These are phyloP conservation scores for Beauveria asiatica DNA, from an alignment of 2,329 filamentous ascomycete species.

Conservation along the genomic window DNA sequence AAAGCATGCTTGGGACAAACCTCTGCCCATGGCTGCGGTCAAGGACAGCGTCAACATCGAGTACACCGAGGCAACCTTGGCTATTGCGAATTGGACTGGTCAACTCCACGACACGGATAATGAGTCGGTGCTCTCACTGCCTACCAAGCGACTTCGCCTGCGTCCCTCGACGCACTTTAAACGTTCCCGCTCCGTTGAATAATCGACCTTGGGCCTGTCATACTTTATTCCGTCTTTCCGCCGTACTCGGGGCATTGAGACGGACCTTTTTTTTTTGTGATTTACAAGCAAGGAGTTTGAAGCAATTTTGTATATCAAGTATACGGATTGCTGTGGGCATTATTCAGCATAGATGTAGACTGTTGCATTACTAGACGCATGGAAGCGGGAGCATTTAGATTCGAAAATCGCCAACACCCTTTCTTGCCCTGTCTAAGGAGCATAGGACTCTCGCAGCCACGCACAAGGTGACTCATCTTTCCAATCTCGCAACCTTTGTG, in stretches of 20 bases:
- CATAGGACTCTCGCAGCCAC: too few relatives aligned
- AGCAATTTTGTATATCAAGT: not conserved
- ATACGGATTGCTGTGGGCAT: not conserved
- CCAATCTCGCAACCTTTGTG: too few relatives aligned
- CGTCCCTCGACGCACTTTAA: slow-evolving; percentile 15
- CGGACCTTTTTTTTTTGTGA: not conserved
- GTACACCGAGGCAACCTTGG: slow-evolving; percentile 34
- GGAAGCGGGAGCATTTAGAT: not conserved
- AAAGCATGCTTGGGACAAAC: slow-evolving; percentile 42
- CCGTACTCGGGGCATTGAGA: not conserved
- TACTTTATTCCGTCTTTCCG: not conserved
- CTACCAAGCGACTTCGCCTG: slow-evolving; percentile 23
- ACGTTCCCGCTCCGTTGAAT: slow-evolving; percentile 6
- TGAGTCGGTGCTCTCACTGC: slow-evolving; percentile 27
- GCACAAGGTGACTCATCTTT: too few relatives aligned
- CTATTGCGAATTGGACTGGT: slow-evolving; percentile 34
- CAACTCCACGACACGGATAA: slow-evolving; percentile 27
- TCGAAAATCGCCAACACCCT: not conserved
- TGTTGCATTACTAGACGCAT: not conserved
- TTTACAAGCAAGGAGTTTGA: slow-evolving; percentile 2
- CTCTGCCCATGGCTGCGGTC: slow-evolving; percentile 30
- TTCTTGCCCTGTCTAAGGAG: too few relatives aligned
- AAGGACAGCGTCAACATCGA: slow-evolving; percentile 37
- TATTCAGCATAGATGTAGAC: not conserved
- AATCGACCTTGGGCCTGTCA: not conserved